Evolutionary conservation across 1,284 basidiomycete genomes (phyloP).

Genomic region (Acaromyces ingoldii): DNA sequence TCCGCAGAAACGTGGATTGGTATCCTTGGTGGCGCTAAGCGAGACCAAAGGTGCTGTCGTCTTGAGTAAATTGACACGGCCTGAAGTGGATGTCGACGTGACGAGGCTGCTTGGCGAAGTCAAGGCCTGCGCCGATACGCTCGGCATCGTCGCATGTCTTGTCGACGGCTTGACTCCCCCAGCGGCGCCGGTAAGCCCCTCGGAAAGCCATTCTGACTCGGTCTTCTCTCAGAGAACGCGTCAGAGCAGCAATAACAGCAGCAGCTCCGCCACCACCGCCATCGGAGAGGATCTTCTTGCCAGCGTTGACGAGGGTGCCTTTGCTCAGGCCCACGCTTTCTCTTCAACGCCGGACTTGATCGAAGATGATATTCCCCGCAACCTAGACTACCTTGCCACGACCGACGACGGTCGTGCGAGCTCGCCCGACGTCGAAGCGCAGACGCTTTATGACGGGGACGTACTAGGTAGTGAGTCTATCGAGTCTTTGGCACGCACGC

Average conservation of each 20-base stretch:
- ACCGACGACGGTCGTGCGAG: slow-evolving; percentile 53
- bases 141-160: slow-evolving; percentile 14
- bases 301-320: slow-evolving; percentile 79
- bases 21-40: too few species aligned
- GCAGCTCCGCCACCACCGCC: too few species aligned
- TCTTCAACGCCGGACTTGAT: slow-evolving; percentile 76
- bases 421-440: slow-evolving; percentile 63
- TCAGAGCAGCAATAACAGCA: too few species aligned
- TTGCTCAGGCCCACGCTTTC: slow-evolving; percentile 61
- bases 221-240: too few species aligned
- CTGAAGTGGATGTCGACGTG: slow-evolving; percentile 36
- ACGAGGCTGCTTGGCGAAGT: slow-evolving; percentile 21
- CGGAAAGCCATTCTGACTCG: too few species aligned
- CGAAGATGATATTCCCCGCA: slow-evolving; percentile 80
- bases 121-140: slow-evolving; percentile 31
- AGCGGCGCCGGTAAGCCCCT: neutral
- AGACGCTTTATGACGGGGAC: slow-evolving; percentile 57
- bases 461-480: slow-evolving; percentile 45
- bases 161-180: slow-evolving; percentile 2
- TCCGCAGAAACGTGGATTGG: too few species aligned
- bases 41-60: slow-evolving; percentile 19
- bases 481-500: slow-evolving; percentile 11
- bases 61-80: slow-evolving; percentile 31
- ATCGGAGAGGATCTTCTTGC: slow-evolving; percentile 54
- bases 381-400: slow-evolving; percentile 83